Evolutionary conservation across 2,329 filamentous ascomycete species (phyloP), one percentile per base, ranked within the genome.

Genomic region (Xylaria sp.): DNA sequence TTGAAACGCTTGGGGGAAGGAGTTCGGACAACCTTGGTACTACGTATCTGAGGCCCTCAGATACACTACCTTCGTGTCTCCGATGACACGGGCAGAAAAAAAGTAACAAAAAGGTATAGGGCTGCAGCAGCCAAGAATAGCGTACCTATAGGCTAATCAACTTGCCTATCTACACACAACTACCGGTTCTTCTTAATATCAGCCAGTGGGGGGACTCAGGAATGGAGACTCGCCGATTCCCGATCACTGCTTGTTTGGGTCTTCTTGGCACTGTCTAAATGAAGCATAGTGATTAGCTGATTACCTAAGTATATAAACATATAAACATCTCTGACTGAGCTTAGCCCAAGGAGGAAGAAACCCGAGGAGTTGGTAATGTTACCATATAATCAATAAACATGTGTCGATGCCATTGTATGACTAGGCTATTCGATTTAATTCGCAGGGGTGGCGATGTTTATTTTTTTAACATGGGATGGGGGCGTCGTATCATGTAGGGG

Each of bases 71-170:
- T 19, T 19, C n/a, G 42, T 17, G 8, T 17, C 12, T 30, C 6
- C 9, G 11, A 30, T 17, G 19, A n/a, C 48, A n/a, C 11, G n/a
- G 30, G 8, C 24, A 14, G 14, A 14, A 17, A 8, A 30, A 9
- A 51, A 14, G 8, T 12, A 51, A 30, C 14, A 30, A 30, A 51
- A 2, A 4, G 12, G 12, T 21, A 7, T 17, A 14, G 12, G 14
- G 12, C 14, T 30, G 4, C 42, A 42, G 24, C 4, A 47, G 19
- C 42, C 42, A 39, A 21, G 39, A 50, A n/a, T 50, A 34, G 2
- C 32, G 5, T 36, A 30, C 27, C 39, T 54, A 64, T 64, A 64
- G 62, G 45, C 62, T 64, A 64, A 64, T 64, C 19, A 36, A 17
- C 24, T 17, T 39, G 11, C 34, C 32, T 57, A 24, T n/a, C 8